A percentile compares a stretch with the other conserved stretches of the same genome.
These are phyloP conservation scores for Suillus ampliporus DNA, from an alignment of 768 basidiomycete genomes.

Conservation along the genomic window DNA sequence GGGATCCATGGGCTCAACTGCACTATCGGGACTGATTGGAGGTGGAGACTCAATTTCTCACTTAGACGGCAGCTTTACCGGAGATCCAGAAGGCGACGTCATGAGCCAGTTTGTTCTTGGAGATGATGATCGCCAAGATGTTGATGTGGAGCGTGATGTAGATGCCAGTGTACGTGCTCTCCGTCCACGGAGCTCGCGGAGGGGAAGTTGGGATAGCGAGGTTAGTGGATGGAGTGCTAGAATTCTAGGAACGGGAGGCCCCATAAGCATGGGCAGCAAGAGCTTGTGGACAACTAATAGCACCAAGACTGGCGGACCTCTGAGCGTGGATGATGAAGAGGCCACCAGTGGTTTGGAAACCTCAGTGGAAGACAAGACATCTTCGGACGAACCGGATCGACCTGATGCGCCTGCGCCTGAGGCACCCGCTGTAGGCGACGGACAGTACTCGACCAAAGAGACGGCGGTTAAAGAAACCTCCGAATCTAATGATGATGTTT, in stretches of 20 bases:
- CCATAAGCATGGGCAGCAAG: constrained; percentile 55
- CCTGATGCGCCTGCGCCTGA: constrained; percentile 6
- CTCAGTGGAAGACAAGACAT: constrained; percentile 18
- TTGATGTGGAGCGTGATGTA: constrained; percentile 61
- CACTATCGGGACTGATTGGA: constrained; percentile 56
- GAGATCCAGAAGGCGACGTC: constrained; percentile 62
- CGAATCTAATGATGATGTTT: constrained; percentile 19
- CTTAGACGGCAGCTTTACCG: constrained; percentile 63
- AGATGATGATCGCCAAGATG: constrained; percentile 67
- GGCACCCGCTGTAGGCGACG: constrained; percentile 14
- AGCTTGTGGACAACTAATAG: constrained; percentile 69
- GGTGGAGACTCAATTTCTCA: constrained; percentile 72
- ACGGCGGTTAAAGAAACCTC: constrained; percentile 13
- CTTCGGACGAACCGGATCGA: constrained; percentile 15
- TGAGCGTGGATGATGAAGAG: constrained; percentile 50
- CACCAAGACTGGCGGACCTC: constrained; percentile 56
- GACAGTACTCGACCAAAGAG: constrained; percentile 12
- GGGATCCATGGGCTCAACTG: constrained; percentile 48
- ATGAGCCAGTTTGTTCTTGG: constrained; percentile 69
- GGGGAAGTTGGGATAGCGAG: constrained; percentile 93
- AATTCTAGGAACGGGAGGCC: constrained; percentile 52
- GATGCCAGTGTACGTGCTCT: constrained; percentile 92
- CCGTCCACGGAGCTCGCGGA: constrained; percentile 81
- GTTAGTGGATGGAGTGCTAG: constrained; percentile 88
- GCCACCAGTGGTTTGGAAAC: constrained; percentile 21